A percentile compares a stretch with the other conserved stretches of the same genome.
These are phyloP conservation scores for Spinacia oleracea DNA, from an alignment of 179 eudicot genomes.

Conservation along the genomic window DNA sequence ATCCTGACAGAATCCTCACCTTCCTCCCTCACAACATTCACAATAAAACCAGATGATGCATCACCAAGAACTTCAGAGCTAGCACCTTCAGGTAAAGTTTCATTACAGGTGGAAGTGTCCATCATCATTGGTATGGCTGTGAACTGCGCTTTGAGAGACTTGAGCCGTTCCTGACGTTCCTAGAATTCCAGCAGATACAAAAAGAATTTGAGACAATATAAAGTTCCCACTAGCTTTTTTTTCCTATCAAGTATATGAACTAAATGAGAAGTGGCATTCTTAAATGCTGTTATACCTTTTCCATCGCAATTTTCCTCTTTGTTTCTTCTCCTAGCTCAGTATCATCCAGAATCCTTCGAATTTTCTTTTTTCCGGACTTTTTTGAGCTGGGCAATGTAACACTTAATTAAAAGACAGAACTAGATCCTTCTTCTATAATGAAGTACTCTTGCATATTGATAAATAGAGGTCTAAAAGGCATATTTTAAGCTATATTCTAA, in stretches of 20 bases:
- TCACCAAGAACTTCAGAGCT: slow-evolving; percentile 81
- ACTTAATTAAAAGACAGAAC: neutral
- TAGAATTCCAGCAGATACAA: slow-evolving; percentile 29
- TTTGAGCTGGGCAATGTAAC: slow-evolving; percentile 39
- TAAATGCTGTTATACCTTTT: slow-evolving; percentile 59
- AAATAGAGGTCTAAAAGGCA: neutral
- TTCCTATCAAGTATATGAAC: neutral
- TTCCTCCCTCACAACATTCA: slow-evolving; percentile 89
- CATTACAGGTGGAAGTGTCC: slow-evolving; percentile 40
- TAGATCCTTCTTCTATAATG: too few species aligned
- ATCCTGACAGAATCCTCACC: slow-evolving; percentile 94
- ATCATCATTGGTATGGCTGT: slow-evolving; percentile 54
- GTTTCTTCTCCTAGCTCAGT: slow-evolving; percentile 98
- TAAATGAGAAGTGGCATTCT: neutral
- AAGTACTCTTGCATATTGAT: too few species aligned
- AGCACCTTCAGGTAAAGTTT: slow-evolving; percentile 60
- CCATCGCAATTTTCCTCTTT: slow-evolving; percentile 92
- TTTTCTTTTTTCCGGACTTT: slow-evolving; percentile 74
- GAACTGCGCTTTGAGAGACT: slow-evolving; percentile 76
- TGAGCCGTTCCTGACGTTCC: slow-evolving; percentile 98
- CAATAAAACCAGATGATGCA: slow-evolving; percentile 72
- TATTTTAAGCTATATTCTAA: neutral
- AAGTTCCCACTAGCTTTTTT: slow-evolving; percentile 9
- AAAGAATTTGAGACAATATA: neutral
- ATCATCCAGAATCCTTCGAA: slow-evolving; percentile 94